Evolutionary conservation across 1,284 basidiomycete species (phyloP).

Genomic region (Boletus hoseneyae): DNA sequence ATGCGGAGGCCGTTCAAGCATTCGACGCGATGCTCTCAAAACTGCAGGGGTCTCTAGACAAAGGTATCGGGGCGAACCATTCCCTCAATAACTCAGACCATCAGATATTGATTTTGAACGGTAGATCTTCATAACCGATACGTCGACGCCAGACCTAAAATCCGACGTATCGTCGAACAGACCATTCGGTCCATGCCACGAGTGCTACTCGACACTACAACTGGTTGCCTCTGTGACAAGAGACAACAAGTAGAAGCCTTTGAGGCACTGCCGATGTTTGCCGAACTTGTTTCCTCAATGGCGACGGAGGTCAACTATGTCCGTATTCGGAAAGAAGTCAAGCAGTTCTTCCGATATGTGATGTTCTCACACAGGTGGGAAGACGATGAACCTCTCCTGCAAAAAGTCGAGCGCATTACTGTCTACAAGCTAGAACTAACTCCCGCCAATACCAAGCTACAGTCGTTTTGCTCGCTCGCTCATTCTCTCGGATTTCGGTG

Average conservation of each 20-base stretch:
- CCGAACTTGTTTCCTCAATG: constrained; percentile 1
- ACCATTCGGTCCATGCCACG: background rate
- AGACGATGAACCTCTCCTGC: background rate
- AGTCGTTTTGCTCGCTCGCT: constrained; percentile 1
- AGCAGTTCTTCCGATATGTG: too few relatives aligned
- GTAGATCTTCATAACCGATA: background rate
- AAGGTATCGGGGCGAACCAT: too few relatives aligned
- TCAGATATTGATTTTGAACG: background rate
- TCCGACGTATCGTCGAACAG: background rate
- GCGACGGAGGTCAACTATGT: background rate
- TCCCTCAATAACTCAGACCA: too few relatives aligned
- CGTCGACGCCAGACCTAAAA: background rate
- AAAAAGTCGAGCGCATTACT: constrained; percentile 1
- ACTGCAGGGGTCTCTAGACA: too few relatives aligned
- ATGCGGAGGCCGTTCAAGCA: too few relatives aligned
- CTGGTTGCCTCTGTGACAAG: background rate
- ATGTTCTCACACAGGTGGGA: constrained; percentile 10
- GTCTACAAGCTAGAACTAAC: constrained; percentile 3
- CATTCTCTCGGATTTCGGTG: background rate
- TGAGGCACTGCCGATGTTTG: background rate
- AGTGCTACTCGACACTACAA: background rate
- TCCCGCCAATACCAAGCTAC: background rate
- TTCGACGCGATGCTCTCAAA: too few relatives aligned
- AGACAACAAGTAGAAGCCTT: background rate
- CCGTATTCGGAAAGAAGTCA: background rate